Base-by-base conservation (phyloP, 257 asterid species). In the Verbena officinalis region DNA sequence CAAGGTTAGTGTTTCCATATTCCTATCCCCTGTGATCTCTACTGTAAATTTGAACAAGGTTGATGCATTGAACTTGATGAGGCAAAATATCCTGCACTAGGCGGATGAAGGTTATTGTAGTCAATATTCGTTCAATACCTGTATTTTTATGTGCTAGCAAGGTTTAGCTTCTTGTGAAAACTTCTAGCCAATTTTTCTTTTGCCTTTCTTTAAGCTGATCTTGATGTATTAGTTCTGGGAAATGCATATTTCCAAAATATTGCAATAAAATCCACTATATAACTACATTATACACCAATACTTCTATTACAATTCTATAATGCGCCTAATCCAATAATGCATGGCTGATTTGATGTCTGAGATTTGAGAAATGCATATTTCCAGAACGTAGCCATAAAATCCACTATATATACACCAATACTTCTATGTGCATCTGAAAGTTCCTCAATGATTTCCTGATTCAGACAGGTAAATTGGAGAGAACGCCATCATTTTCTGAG, bases 401-500 rank as follows among this genome's bases (percentile, higher is more conserved):
- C 5, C 5, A 12, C 13, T 42, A 12, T 42, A 14, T 12, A 42
- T 12, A 42, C 3, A 42, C 46, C 46, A 11, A 42, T 36, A 4
- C 1, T 4, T 60, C 17, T 31, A 53, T 22, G 4, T 52, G 19
- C 27, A 63, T 51, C 75, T 72, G 62, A 72, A 52, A 27, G 50
- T 34, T 44, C 31, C 43, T 13, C 43, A 31, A 33, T 69, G 57
- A n/a, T n/a, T n/a, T 40, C 55, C 27, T 27, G 44, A 59, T 69
- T 61, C 81, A 91, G 98, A 95, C 96, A 40, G 92, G 78, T 44
- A 67, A 84, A 44, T 73, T 86, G 73, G 92, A 86, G 81, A 88
- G 84, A 83, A 84, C 95, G 5, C 96, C 98, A 49, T 91, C 98
- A 61, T 68, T 85, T 62, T 89, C 87, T 74, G 96, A 89, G 73